Base-by-base conservation (phyloP, 2,329 filamentous ascomycete species). In the Tothia fuscella region DNA sequence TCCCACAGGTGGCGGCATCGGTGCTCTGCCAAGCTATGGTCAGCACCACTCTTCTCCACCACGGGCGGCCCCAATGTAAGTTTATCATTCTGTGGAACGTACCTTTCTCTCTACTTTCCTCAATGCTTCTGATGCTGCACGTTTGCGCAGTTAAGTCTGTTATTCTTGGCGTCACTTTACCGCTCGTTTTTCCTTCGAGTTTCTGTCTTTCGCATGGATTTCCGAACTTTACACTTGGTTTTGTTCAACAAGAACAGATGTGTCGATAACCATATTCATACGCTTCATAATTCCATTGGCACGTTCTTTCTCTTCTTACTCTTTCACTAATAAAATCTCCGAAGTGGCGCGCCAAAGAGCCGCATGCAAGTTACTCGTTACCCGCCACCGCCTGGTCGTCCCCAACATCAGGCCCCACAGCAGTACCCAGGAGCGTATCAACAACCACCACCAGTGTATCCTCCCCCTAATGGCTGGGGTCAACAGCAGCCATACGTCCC, bases 361-460 rank as follows among this genome's bases (percentile, higher is more conserved):
- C 66, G 67, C 46, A 63, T 65, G 5, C 58, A 69, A 48, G 67
- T 69, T 46, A 70, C 66, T 6, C 57, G 62, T 24, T 70, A 69
- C 53, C 63, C 66, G 37, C 66, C 65, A 31, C 67, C 66, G 22
- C 65, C 65, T n/a, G 64, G 68, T 47, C 58, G 53, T 16, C 56
- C 56, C 31, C 51, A 52, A 34, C 57, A 57, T 43, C 50, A 57
- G 40, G n/a, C 52, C 48, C 14, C 50, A 22, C 10, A 28, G 53
- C 22, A 26, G 59, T n/a, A n/a, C n/a, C n/a, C 54, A 39, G 50
- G 49, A 35, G 32, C 49, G 41, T 49, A 46, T 38, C 51, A 53
- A 33, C 25, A 33, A 12, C 28, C 26, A 4, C 28, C 38, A 22
- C 54, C 53, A 44, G 42, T 49, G 42, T 56, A 53, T 46, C 31